Conservation (phyloP, 2,329 filamentous ascomycete genomes). For the Trichocomaceae sp. region DNA sequence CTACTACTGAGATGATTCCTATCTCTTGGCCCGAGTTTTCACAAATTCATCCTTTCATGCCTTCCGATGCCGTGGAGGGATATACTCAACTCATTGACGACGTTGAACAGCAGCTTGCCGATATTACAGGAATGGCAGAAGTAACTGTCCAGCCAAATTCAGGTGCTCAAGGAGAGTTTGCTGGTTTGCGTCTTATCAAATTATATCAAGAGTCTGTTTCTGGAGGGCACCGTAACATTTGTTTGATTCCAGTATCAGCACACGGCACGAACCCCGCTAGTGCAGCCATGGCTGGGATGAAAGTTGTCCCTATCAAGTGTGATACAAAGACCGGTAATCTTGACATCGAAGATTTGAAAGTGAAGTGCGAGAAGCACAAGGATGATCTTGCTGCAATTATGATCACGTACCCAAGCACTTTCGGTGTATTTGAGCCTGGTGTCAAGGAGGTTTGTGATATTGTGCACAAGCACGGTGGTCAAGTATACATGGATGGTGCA, state of each 20-base stretch:
- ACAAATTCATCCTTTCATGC: slow-evolving; percentile 74
- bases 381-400: slow-evolving; percentile 86
- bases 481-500: slow-evolving; percentile 97
- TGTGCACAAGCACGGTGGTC: slow-evolving; percentile 80
- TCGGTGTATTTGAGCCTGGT: slow-evolving; percentile 85
- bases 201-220: slow-evolving; percentile 68
- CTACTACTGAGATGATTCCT: slow-evolving; percentile 85
- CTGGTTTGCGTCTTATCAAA: slow-evolving; percentile 79
- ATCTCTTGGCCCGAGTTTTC: slow-evolving; percentile 70
- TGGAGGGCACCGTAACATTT: slow-evolving; percentile 69
- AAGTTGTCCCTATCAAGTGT: slow-evolving; percentile 87
- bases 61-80: slow-evolving; percentile 56
- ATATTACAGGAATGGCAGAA: slow-evolving; percentile 84
- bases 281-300: slow-evolving; percentile 92
- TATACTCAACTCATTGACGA: slow-evolving; percentile 65
- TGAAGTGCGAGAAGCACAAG: slow-evolving; percentile 82
- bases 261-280: slow-evolving; percentile 95
- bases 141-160: slow-evolving; percentile 92
- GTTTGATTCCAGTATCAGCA: slow-evolving; percentile 87
- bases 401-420: slow-evolving; percentile 95
- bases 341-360: slow-evolving; percentile 75
- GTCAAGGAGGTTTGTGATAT: slow-evolving; percentile 79
- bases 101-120: slow-evolving; percentile 67
- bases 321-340: slow-evolving; percentile 81
- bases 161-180: slow-evolving; percentile 90